Conservation (phyloP, 2,329 filamentous ascomycete genomes). For the Teratosphaeria nubilosa region DNA sequence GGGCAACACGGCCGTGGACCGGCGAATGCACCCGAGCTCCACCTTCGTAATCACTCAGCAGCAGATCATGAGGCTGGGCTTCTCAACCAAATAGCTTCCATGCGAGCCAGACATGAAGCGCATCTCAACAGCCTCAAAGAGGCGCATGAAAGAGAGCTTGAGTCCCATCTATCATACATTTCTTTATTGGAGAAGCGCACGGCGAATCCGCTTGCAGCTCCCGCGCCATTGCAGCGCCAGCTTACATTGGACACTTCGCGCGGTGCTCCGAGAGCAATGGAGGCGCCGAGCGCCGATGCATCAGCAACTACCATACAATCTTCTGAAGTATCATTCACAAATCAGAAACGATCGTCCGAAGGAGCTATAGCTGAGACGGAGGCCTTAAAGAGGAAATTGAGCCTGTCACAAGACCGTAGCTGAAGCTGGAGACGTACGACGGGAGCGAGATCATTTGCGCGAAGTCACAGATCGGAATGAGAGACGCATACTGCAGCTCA, state of each 20-base stretch:
- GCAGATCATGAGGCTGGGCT: constrained; percentile 1
- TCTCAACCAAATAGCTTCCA: constrained; percentile 24
- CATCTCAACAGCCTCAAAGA: constrained; percentile 28
- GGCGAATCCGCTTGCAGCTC: constrained; percentile 4
- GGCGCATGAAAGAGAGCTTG: constrained; percentile 31
- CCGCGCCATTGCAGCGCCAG: background rate
- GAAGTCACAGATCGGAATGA: constrained; percentile 27
- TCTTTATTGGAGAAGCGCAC: constrained; percentile 26
- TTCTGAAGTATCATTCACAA: constrained; percentile 17
- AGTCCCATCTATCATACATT: constrained; percentile 29
- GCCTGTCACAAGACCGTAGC: constrained; percentile 24
- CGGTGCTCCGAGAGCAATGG: background rate
- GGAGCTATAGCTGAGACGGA: constrained; percentile 26
- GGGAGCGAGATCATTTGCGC: constrained; percentile 29
- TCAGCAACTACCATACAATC: constrained; percentile 13
- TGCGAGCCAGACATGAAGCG: constrained; percentile 30
- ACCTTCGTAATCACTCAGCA: background rate
- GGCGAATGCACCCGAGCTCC: background rate
- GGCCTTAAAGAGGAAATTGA: constrained; percentile 29
- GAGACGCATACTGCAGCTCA: constrained; percentile 30
- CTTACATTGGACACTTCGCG: constrained; percentile 13
- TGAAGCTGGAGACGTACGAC: constrained; percentile 25
- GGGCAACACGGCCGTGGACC: background rate
- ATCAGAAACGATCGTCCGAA: constrained; percentile 19
- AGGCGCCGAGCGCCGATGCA: constrained; percentile 3